These are phyloP conservation scores for Hamigera avellanea DNA, from an alignment of 495 filamentous ascomycete genomes.

Conservation along the genomic window DNA sequence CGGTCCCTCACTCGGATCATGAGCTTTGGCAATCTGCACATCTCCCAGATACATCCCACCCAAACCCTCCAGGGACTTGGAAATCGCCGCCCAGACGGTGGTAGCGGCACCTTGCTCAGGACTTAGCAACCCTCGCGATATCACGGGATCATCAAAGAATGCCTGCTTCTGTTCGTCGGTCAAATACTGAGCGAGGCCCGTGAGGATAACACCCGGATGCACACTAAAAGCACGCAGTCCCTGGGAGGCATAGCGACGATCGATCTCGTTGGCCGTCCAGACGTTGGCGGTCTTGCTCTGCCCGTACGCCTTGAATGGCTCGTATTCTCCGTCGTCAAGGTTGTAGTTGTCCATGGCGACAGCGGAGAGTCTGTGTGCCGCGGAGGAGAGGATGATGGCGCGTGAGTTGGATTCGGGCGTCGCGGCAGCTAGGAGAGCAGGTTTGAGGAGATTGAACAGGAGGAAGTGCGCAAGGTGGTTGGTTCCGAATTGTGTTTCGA, in stretches of 20 bases:
- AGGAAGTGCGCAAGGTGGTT: constrained; percentile 44
- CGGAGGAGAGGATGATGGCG: constrained; percentile 28
- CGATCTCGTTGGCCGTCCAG: constrained; percentile 32
- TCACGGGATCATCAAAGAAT: constrained; percentile 5
- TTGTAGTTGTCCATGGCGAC: constrained; percentile 20
- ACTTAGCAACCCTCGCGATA: constrained; percentile 18
- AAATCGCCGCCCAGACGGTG: constrained; percentile 26
- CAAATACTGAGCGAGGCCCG: constrained; percentile 10
- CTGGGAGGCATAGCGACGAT: constrained; percentile 21
- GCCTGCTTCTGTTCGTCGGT: constrained; percentile 8
- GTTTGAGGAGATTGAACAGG: constrained; percentile 38
- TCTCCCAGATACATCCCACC: constrained; percentile 12
- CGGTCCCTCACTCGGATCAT: not conserved
- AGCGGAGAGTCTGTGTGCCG: constrained; percentile 18
- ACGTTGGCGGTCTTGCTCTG: constrained; percentile 30
- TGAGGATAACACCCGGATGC: constrained; percentile 27
- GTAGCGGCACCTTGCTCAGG: constrained; percentile 29
- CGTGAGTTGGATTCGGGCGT: constrained; percentile 28
- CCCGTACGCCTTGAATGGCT: constrained; percentile 22
- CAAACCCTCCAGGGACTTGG: constrained; percentile 22
- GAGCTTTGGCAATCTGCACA: constrained; percentile 4
- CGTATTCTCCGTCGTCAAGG: constrained; percentile 24
- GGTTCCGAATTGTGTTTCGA: constrained; percentile 38
- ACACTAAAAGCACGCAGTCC: constrained; percentile 27
- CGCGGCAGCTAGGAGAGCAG: constrained; percentile 24